Conservation (phyloP, 2,329 filamentous ascomycete species). For the Scedosporium dehoogii region DNA sequence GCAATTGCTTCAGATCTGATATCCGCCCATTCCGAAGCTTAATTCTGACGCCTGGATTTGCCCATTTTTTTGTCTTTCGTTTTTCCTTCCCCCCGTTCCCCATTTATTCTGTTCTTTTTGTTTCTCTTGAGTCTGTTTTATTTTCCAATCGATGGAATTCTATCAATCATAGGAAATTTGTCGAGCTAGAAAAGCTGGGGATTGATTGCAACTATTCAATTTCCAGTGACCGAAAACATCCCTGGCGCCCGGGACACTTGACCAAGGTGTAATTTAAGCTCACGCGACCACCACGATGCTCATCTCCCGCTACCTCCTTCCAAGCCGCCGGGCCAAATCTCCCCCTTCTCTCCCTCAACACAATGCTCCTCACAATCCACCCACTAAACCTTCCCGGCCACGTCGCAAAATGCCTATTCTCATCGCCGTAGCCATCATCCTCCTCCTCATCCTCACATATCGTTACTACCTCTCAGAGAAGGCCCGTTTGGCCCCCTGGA, state of each 20-base stretch:
- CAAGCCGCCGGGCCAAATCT: neutral
- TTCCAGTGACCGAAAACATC: neutral
- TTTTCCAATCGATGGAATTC: too few species aligned
- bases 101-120: neutral
- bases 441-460: neutral
- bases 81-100: neutral
- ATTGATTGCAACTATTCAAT: neutral
- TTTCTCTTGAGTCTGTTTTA: neutral
- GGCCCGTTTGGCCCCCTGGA: slow-evolving; percentile 34
- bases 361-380: neutral
- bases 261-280: neutral
- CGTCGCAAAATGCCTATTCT: neutral
- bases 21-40: too few species aligned
- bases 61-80: neutral
- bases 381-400: too few species aligned
- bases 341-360: neutral
- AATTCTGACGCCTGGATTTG: neutral
- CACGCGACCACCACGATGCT: neutral
- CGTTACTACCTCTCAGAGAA: slow-evolving; percentile 24
- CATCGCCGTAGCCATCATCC: neutral
- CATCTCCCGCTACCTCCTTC: neutral
- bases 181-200: neutral
- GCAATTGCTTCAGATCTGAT: neutral
- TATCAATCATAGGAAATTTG: too few species aligned
- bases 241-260: neutral